These are phyloP conservation scores for Artomyces pyxidatus DNA, from an alignment of 768 basidiomycete genomes.

Conservation along the genomic window DNA sequence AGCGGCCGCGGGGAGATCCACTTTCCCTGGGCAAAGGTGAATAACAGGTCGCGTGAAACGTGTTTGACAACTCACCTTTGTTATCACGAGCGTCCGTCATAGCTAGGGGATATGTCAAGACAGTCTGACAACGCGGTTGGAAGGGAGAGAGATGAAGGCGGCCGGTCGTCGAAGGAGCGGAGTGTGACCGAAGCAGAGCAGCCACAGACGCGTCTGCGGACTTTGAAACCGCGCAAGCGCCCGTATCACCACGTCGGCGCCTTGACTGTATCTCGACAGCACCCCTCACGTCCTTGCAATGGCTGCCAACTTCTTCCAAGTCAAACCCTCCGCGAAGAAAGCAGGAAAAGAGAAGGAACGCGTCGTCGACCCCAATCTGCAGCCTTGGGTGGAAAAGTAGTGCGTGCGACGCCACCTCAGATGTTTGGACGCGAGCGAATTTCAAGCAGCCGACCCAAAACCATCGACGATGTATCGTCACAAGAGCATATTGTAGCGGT, in stretches of 20 bases:
- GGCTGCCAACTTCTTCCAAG: slow-evolving; percentile 51
- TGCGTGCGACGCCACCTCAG: slow-evolving; percentile 28
- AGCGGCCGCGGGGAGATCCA: slow-evolving; percentile 3
- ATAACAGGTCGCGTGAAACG: not conserved
- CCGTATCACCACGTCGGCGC: slow-evolving; percentile 5
- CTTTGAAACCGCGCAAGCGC: slow-evolving; percentile 2
- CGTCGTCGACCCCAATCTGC: slow-evolving; percentile 45
- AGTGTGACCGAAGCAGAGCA: not conserved
- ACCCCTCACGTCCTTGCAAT: slow-evolving; percentile 28
- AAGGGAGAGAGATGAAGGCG: not conserved
- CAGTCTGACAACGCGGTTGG: not conserved
- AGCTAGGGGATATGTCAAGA: not conserved
- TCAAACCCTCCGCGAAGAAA: slow-evolving; percentile 20
- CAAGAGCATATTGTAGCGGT: slow-evolving; percentile 96
- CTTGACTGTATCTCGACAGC: slow-evolving; percentile 19
- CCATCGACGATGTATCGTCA: slow-evolving; percentile 95
- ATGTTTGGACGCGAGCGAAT: not conserved
- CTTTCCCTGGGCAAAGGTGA: not conserved
- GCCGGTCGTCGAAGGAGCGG: not conserved
- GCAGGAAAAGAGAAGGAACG: slow-evolving; percentile 23
- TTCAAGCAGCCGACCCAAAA: slow-evolving; percentile 76
- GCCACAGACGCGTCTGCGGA: slow-evolving; percentile 10
- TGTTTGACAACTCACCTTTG: not conserved
- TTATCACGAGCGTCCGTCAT: not conserved
- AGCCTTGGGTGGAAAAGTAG: slow-evolving; percentile 99